phyloP scores from a whole-genome alignment of 2,329 filamentous ascomycete species.

The Aspergillus viridinutans region DNA sequence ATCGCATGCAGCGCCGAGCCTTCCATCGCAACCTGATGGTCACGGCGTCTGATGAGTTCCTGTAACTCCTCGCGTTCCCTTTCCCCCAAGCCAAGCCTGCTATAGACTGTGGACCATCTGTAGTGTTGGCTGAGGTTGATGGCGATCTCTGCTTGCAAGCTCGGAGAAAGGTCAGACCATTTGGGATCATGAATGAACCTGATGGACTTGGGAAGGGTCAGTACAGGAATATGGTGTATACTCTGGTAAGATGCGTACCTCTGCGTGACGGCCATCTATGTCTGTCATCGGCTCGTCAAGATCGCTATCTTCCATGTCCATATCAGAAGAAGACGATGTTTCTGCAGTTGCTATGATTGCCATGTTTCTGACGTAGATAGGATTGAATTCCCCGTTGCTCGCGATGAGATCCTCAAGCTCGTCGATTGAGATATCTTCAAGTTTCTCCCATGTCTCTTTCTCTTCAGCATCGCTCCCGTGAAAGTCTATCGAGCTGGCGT shows the following conservation, averaged over 20 bases:
- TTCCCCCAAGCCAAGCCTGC: slow-evolving; percentile 22
- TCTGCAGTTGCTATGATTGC: slow-evolving; percentile 11
- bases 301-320: slow-evolving; percentile 20
- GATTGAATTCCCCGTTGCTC: slow-evolving; percentile 28
- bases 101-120: slow-evolving; percentile 17
- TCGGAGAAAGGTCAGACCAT: slow-evolving; percentile 31
- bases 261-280: not conserved
- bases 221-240: not conserved
- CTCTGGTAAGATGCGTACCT: slow-evolving; percentile 2
- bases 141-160: slow-evolving; percentile 34
- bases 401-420: slow-evolving; percentile 20
- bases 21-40: slow-evolving; percentile 27
- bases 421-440: slow-evolving; percentile 10
- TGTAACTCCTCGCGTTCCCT: slow-evolving; percentile 20
- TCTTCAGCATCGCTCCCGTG: not conserved
- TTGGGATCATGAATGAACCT: slow-evolving; percentile 13
- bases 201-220: slow-evolving; percentile 1
- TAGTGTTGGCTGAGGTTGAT: slow-evolving; percentile 26
- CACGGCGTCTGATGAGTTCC: slow-evolving; percentile 14
- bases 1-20: slow-evolving; percentile 27
- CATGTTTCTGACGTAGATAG: slow-evolving; percentile 28
- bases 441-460: not conserved
- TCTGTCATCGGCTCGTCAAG: slow-evolving; percentile 7
- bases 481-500: not conserved
- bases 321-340: not conserved